A percentile compares a stretch with the other conserved stretches of the same genome.
phyloP scores from a whole-genome alignment of 2,329 filamentous ascomycete species.

The Aspergillus glaucus region DNA sequence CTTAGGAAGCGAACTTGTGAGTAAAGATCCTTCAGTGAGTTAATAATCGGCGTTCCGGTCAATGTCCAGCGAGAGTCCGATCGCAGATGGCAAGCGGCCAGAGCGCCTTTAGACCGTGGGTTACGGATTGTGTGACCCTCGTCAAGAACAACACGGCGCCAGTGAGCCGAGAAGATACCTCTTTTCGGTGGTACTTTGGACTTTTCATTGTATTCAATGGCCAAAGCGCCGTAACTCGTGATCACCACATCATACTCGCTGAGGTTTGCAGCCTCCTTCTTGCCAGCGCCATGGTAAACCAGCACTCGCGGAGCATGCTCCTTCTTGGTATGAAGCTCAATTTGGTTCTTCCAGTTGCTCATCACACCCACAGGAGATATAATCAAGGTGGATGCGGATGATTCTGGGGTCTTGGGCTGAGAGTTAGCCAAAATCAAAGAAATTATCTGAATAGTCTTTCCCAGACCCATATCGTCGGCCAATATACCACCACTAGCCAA shows the following conservation, averaged over 20 bases:
- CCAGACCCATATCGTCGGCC: constrained; percentile 88
- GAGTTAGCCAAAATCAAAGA: constrained; percentile 63
- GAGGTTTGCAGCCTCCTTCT: constrained; percentile 56
- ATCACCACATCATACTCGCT: constrained; percentile 67
- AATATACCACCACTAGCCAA: constrained; percentile 77
- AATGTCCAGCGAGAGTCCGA: constrained; percentile 73
- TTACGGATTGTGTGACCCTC: constrained; percentile 82
- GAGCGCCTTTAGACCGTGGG: constrained; percentile 62
- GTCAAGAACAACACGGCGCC: constrained; percentile 74
- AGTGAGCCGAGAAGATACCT: constrained; percentile 59
- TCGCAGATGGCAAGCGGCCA: constrained; percentile 60
- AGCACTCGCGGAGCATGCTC: constrained; percentile 61
- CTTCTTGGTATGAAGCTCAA: constrained; percentile 61
- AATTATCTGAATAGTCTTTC: constrained; percentile 83
- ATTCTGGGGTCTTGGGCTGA: constrained; percentile 37
- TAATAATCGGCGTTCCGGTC: constrained; percentile 77
- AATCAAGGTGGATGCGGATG: constrained; percentile 63
- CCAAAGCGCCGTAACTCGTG: constrained; percentile 75
- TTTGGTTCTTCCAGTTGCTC: constrained; percentile 84
- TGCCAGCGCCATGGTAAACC: constrained; percentile 64
- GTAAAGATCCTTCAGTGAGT: constrained; percentile 73
- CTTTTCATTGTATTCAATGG: constrained; percentile 54
- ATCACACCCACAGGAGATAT: constrained; percentile 78
- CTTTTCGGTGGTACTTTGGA: constrained; percentile 40
- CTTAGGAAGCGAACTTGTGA: constrained; percentile 71